phyloP scores from a whole-genome alignment of 306 rosid species.

The Boehmeria nivea region DNA sequence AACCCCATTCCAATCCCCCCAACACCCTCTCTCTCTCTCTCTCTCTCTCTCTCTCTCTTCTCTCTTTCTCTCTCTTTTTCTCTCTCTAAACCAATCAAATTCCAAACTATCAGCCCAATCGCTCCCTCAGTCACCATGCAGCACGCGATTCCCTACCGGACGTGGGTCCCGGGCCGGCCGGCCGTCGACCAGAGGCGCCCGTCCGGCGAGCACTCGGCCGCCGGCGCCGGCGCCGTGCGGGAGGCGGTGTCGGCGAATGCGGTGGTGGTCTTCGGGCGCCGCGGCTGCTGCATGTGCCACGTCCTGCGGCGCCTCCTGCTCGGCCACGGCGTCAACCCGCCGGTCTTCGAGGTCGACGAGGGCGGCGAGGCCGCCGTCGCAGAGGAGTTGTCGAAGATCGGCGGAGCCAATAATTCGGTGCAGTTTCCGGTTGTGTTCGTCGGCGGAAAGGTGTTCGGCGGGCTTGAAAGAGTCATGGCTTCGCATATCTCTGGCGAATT shows the following conservation, averaged over 20 bases:
- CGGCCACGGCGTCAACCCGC: constrained; percentile 84
- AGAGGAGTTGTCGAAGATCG: constrained; percentile 21
- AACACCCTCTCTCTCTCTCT: not conserved
- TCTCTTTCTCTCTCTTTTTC: not conserved
- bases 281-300: constrained; percentile 89
- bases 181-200: not conserved
- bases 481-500: constrained; percentile 86
- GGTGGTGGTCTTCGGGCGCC: constrained; percentile 56
- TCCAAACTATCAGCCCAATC: not conserved
- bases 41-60: constrained; percentile 13
- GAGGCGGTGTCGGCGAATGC: constrained; percentile 61
- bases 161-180: constrained; percentile 22
- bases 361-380: constrained; percentile 38
- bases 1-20: not conserved
- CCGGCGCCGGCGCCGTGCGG: constrained; percentile 13
- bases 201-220: not conserved
- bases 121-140: constrained; percentile 35
- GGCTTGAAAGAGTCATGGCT: constrained; percentile 84
- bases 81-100: too few relatives aligned
- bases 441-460: constrained; percentile 85
- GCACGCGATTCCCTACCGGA: constrained; percentile 68
- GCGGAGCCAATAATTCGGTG: not conserved
- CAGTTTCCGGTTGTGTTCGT: constrained; percentile 87
- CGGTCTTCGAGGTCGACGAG: constrained; percentile 59
- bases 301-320: constrained; percentile 59